Evolutionary conservation across 306 rosid genomes (phyloP).

Genomic region (Trifolium pratense): DNA sequence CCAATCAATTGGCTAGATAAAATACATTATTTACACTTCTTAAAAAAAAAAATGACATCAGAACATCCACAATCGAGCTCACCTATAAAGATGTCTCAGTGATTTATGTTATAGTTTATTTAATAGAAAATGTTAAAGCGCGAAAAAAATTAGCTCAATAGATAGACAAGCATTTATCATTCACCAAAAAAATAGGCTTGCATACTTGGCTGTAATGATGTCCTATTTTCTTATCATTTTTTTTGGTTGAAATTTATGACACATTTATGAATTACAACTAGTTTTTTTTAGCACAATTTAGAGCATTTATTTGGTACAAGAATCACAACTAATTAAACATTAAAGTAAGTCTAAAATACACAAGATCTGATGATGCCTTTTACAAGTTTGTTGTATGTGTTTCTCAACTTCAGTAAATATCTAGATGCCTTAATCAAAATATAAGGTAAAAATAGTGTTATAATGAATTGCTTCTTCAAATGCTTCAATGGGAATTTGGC

Average conservation of each 20-base stretch:
- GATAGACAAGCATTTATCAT: slow-evolving; percentile 1
- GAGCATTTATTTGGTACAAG: neutral
- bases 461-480: too few relatives aligned
- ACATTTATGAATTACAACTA: neutral
- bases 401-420: neutral
- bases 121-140: too few relatives aligned
- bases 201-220: neutral
- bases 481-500: too few relatives aligned
- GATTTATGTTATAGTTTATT: neutral
- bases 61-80: too few relatives aligned
- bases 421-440: neutral
- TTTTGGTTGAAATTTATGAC: slow-evolving; percentile 1
- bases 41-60: neutral
- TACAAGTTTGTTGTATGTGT: neutral
- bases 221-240: neutral
- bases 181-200: neutral
- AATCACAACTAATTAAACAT: neutral
- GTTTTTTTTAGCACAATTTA: neutral
- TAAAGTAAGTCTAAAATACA: neutral
- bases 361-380: neutral
- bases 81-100: too few relatives aligned
- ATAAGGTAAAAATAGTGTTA: neutral
- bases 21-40: too few relatives aligned
- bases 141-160: too few relatives aligned
- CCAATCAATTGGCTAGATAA: too few relatives aligned